Conservation (phyloP, 202 grass and related monocot species). For the Schoenoplectus tabernaemontani region DNA sequence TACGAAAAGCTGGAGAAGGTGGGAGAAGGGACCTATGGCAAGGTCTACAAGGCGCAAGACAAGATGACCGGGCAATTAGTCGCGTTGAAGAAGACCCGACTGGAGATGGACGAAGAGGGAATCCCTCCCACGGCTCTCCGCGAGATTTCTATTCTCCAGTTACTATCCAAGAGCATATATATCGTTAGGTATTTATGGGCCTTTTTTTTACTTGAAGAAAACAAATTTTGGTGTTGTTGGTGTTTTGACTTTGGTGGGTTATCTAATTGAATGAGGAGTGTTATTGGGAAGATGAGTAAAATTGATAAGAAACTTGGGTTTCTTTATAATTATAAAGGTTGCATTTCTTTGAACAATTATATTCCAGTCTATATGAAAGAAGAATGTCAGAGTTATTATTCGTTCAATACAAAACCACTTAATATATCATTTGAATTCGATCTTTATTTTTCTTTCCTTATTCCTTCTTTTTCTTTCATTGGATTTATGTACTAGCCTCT, state of each 20-base stretch:
- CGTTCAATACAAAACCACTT: too few relatives aligned
- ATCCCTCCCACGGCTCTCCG: slow-evolving; percentile 81
- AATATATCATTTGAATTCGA: too few relatives aligned
- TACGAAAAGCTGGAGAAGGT: slow-evolving; percentile 99
- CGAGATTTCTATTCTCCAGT: slow-evolving; percentile 85
- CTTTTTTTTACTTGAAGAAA: background rate
- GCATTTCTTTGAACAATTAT: too few relatives aligned
- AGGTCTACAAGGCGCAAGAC: slow-evolving; percentile 96
- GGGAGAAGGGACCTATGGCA: slow-evolving; percentile 80
- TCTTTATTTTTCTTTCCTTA: too few relatives aligned
- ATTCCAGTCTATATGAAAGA: too few relatives aligned
- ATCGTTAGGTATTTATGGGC: slow-evolving; percentile 39
- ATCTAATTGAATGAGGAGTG: background rate
- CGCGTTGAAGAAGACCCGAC: slow-evolving; percentile 89
- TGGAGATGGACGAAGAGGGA: slow-evolving; percentile 87
- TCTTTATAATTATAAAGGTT: background rate
- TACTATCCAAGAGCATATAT: slow-evolving; percentile 75
- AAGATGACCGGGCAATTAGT: slow-evolving; percentile 64
- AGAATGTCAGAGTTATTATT: too few relatives aligned
- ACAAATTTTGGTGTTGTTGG: background rate
- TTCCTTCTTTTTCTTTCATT: background rate
- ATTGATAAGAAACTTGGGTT: background rate
- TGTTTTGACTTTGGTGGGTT: background rate
- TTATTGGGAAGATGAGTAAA: background rate
- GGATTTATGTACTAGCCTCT: background rate